Conservation (phyloP, 2,329 filamentous ascomycete genomes). For the Pseudogymnoascus sp. region DNA sequence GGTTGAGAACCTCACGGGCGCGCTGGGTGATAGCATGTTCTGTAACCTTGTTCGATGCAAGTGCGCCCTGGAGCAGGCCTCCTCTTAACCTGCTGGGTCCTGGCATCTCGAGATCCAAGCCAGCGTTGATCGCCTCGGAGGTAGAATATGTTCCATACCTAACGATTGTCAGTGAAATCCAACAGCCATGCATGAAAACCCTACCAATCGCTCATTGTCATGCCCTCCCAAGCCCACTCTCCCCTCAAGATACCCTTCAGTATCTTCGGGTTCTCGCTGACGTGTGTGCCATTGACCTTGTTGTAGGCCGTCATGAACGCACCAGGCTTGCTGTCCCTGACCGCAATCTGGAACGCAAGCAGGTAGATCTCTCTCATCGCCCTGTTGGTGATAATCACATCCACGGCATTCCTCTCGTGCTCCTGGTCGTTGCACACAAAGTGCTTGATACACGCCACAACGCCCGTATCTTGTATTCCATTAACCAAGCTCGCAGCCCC, state of each 20-base stretch:
- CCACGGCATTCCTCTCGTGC: conserved; percentile 47
- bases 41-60: conserved; percentile 6
- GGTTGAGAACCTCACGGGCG: conserved; percentile 11
- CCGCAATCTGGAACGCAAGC: conserved; percentile 49
- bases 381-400: conserved; percentile 46
- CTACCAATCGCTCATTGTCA: conserved; percentile 54
- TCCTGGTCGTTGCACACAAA: conserved; percentile 57
- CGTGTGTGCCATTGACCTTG: conserved; percentile 48
- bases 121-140: conserved; percentile 24
- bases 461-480: conserved; percentile 48
- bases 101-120: conserved; percentile 35
- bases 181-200: not conserved
- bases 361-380: conserved; percentile 52
- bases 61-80: conserved; percentile 4
- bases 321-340: conserved; percentile 42
- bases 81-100: conserved; percentile 28
- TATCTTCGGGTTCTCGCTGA: conserved; percentile 45
- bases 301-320: conserved; percentile 55
- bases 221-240: conserved; percentile 51
- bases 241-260: conserved; percentile 43
- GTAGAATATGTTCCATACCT: conserved; percentile 22
- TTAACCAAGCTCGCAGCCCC: conserved; percentile 45
- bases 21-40: conserved; percentile 9
- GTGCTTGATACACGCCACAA: conserved; percentile 52
- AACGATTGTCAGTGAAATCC: not conserved